Evolutionary conservation across 2,329 filamentous ascomycete genomes (phyloP), one percentile per base, ranked within the genome.

Genomic region (Fusarium sororula): DNA sequence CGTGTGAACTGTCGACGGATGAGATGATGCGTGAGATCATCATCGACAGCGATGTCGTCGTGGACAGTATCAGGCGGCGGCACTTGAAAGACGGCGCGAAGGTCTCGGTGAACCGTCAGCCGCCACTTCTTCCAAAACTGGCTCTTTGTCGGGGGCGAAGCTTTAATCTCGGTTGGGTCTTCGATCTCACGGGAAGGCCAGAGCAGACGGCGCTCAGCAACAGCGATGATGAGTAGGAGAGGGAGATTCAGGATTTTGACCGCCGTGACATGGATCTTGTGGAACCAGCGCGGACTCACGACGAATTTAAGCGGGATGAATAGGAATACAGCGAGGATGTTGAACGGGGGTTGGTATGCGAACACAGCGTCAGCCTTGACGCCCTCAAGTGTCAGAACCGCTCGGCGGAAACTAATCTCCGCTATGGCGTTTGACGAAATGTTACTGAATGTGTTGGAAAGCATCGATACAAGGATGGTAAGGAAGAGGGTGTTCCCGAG

Each of bases 401-500:
- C 92, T 64, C 92, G 89, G 30, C 94, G 91, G 82, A 94, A 97
- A 78, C 95, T 92, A 53, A 96, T 93, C 81, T 97, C 94, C n/a
- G 93, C 91, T 1, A 91, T 91, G 3, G 93, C 92, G 75, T 96
- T 94, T 61, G 87, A 84, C 12, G 93, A 92, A 60, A 96, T 94
- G 70, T 90, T 93, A 78, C 91, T 91, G 80, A 96, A 97, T 0
- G 94, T 96, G 78, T 94, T 95, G 70, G 91, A 93, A 17, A 97
- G 87, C 89, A 96, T 96, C 18, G 94, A 95, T 3, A 97, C 94
- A 22, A 96, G 87, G 70, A 97, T 94, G 6, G 94, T 96, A n/a
- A 97, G 87, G 83, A 96, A 97, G 63, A 96, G 88, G 0, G 93
- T 96, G 82, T 96, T 96, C 47, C 94, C 94, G 7, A 97, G 86